Conservation (phyloP, 83 land plant species). For the Isoetes engelmannii region DNA sequence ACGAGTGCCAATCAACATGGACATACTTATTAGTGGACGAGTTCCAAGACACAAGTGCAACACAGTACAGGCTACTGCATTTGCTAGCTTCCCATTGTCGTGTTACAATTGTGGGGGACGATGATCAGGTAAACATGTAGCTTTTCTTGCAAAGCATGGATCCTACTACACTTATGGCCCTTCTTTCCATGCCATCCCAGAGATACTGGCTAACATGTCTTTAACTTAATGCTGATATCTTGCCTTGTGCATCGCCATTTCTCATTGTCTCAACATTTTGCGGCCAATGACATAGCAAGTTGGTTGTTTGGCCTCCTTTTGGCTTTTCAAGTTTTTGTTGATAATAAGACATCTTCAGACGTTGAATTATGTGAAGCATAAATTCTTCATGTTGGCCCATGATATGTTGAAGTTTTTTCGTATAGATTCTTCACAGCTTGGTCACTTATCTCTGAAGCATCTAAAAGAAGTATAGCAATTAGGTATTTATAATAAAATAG, state of each 20-base stretch:
- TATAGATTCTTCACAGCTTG: no score
- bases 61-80: constrained; percentile 67
- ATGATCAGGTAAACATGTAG: constrained; percentile 61
- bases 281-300: no score
- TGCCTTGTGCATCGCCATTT: background rate
- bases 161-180: background rate
- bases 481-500: no score
- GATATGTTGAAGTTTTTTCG: no score
- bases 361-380: no score
- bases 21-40: constrained; percentile 81
- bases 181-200: background rate
- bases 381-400: no score
- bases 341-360: no score
- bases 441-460: no score
- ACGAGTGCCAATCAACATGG: constrained; percentile 70
- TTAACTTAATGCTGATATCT: background rate
- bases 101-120: constrained; percentile 92
- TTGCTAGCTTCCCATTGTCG: constrained; percentile 69
- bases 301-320: no score
- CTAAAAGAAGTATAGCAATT: no score
- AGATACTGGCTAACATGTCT: background rate
- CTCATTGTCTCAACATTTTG: background rate
- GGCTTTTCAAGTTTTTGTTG: no score
- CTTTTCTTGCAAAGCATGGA: no score
- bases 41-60: constrained; percentile 93